Conservation (phyloP, 257 asterid species). For the Penstemon eatonii region DNA sequence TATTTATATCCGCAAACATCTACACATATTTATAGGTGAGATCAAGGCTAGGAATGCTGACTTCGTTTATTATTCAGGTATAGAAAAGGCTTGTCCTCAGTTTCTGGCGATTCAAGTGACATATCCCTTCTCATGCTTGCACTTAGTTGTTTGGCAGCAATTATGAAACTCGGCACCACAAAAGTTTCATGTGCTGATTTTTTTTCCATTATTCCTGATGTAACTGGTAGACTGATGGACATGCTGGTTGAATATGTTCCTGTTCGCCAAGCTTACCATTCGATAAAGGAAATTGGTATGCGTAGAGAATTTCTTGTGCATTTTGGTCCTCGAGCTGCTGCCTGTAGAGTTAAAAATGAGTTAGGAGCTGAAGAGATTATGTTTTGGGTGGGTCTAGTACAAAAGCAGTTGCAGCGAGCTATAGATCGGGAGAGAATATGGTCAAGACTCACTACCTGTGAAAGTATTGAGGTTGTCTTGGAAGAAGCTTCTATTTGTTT, state of each 20-base stretch:
- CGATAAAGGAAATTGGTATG: constrained; percentile 73
- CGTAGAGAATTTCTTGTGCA: constrained; percentile 88
- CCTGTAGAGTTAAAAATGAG: constrained; percentile 58
- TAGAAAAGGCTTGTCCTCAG: constrained; percentile 48
- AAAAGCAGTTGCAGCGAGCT: constrained; percentile 83
- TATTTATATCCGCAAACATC: constrained; percentile 11
- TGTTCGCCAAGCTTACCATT: constrained; percentile 66
- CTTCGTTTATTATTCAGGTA: constrained; percentile 49
- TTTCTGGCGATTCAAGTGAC: constrained; percentile 61
- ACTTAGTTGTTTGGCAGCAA: constrained; percentile 84
- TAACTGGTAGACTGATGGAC: constrained; percentile 89
- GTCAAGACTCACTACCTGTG: constrained; percentile 92
- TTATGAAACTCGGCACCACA: constrained; percentile 88
- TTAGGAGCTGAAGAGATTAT: constrained; percentile 70
- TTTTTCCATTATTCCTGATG: constrained; percentile 67
- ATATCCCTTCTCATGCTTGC: constrained; percentile 85
- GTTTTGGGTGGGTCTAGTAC: constrained; percentile 89
- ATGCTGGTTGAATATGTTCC: constrained; percentile 78
- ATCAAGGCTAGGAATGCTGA: constrained; percentile 21
- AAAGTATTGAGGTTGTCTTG: constrained; percentile 87
- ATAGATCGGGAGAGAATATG: constrained; percentile 95
- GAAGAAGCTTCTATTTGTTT: constrained; percentile 17
- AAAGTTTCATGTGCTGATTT: constrained; percentile 85
- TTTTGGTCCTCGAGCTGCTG: constrained; percentile 94
- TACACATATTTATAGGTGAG: constrained; percentile 14